Evolutionary conservation across 352 stramenopile genomes (phyloP), one percentile per base, ranked within the genome.

Genomic region (Pythium periplocum): DNA sequence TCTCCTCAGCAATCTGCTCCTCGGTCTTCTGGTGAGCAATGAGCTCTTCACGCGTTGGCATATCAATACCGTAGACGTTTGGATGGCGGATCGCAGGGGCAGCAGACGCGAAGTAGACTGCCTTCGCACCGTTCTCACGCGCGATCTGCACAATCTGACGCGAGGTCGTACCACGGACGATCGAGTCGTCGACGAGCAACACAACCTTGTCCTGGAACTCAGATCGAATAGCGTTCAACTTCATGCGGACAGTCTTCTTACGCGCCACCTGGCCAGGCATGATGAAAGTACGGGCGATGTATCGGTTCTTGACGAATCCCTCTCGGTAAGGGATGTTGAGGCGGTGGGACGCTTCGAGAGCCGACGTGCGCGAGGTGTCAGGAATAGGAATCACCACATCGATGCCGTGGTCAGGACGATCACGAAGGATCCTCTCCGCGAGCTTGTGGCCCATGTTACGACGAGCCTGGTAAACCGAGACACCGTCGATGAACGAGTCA

Each of bases 61-160:
- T 99, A 69, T 99, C 97, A 67, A 99, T 99, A 41, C 97, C 97
- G 73, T 99, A 99, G 34, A 99, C 97, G 67, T 99, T 99, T n/a
- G 96, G 95, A 75, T 99, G 96, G 37, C 96, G 89, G 67, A 99
- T 98, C 44, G 96, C 92, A 33, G 97, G 97, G 11, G 96, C 96
- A 5, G 96, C 96, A 48, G 90, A 98, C 26, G 88, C 96, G 58
- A 99, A 98, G 78, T 98, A 99, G 49, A 94, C 83, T 0, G 81
- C 97, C 51, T 93, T 96, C 5, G 97, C 97, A 31, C 97, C 97
- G 32, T 97, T 98, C 61, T 99, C 96, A 49, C 97, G 87, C 31
- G 97, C 96, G 83, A 99, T 99, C 74, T 98, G 86, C 47, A 99
- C 95, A 61, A 99, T 98, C 75, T 99, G 95, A 48, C 86, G 95